Percentiles rank a stretch among this genome's conserved stretches.
Evolutionary conservation across 306 rosid species (phyloP).

Genomic region (Quercus gilva): DNA sequence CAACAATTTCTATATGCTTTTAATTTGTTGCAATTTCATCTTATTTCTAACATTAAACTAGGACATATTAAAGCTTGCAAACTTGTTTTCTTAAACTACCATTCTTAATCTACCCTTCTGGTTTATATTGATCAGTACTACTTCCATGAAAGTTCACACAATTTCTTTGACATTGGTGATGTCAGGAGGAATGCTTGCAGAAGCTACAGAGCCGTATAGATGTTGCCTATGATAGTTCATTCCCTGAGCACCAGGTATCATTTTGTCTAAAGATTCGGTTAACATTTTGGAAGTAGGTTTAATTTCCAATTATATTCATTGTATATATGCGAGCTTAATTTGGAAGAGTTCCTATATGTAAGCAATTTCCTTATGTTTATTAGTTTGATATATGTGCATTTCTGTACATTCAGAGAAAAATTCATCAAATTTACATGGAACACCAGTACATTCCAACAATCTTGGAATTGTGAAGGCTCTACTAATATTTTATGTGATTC

Average conservation of each 20-base stretch:
- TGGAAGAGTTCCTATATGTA: neutral
- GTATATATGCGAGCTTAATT: neutral
- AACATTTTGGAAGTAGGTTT: slow-evolving; percentile 11
- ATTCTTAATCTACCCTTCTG: neutral
- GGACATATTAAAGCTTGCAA: neutral
- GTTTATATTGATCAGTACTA: neutral
- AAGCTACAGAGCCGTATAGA: slow-evolving; percentile 87
- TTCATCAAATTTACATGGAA: neutral
- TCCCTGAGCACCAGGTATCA: slow-evolving; percentile 83
- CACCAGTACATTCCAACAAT: neutral
- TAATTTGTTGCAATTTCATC: too few species aligned
- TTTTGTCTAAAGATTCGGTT: slow-evolving; percentile 11
- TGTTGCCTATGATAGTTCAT: slow-evolving; percentile 70
- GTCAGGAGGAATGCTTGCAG: slow-evolving; percentile 89
- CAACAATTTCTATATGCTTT: too few species aligned
- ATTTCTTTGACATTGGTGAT: slow-evolving; percentile 21
- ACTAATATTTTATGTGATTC: slow-evolving; percentile 17
- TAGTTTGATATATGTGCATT: neutral
- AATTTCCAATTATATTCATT: slow-evolving; percentile 5
- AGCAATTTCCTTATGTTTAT: neutral
- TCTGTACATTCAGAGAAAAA: neutral
- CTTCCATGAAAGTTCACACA: slow-evolving; percentile 2
- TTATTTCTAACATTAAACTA: neutral
- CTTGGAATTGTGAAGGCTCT: slow-evolving; percentile 13
- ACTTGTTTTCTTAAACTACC: neutral